These are phyloP conservation scores for Penicillium diatomitis DNA, from an alignment of 495 filamentous ascomycete genomes.

Conservation along the genomic window DNA sequence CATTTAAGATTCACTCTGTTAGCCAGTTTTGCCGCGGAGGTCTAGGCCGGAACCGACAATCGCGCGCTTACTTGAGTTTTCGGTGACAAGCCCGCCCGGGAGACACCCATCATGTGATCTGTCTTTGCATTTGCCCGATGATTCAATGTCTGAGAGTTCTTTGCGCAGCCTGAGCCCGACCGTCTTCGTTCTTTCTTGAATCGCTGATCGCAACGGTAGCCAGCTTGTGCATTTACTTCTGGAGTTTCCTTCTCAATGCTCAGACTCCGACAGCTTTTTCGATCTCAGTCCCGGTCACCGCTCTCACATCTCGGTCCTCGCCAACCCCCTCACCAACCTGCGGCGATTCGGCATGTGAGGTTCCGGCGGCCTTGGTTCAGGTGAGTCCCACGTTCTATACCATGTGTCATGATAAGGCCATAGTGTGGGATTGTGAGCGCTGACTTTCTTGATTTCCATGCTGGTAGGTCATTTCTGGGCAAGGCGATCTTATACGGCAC, in stretches of 20 bases:
- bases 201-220: neutral
- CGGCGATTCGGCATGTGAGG: constrained; percentile 27
- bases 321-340: constrained; percentile 4
- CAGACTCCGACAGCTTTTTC: constrained; percentile 24
- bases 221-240: constrained; percentile 4
- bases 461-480: constrained; percentile 22
- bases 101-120: neutral
- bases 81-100: neutral
- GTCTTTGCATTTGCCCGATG: neutral
- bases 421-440: neutral
- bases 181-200: neutral
- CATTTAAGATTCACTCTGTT: too few species aligned
- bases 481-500: constrained; percentile 25
- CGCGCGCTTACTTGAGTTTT: neutral
- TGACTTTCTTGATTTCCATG: neutral
- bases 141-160: neutral
- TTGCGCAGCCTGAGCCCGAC: too few species aligned
- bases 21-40: too few species aligned
- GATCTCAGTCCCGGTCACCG: constrained; percentile 15
- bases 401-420: neutral
- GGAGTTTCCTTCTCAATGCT: constrained; percentile 28
- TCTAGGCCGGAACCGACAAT: neutral
- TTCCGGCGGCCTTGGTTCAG: constrained; percentile 33
- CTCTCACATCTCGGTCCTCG: constrained; percentile 15
- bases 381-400: constrained; percentile 12